Evolutionary conservation across 2,329 filamentous ascomycete species (phyloP).

Genomic region (Mariannaea sp.): DNA sequence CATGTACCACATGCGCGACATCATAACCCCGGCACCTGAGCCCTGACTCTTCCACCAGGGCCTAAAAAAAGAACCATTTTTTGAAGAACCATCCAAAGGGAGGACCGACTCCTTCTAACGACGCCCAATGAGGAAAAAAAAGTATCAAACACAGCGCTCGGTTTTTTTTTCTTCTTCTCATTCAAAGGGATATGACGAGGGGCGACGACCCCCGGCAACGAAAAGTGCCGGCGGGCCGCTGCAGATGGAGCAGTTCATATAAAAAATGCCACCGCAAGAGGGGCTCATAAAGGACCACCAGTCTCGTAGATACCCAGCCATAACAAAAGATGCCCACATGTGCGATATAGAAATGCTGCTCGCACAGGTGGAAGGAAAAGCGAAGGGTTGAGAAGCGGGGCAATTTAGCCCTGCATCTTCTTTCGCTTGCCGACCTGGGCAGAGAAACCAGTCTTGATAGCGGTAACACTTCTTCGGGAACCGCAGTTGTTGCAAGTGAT

Average conservation of each 20-base stretch:
- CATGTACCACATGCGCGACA: slow-evolving; percentile 35
- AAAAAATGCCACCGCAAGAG: slow-evolving; percentile 16
- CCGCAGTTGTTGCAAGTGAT: slow-evolving; percentile 90
- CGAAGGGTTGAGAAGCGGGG: slow-evolving; percentile 9
- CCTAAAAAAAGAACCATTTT: slow-evolving; percentile 28
- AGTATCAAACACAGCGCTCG: slow-evolving; percentile 27
- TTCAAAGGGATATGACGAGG: slow-evolving; percentile 12
- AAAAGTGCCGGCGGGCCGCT: not conserved
- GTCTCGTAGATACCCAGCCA: slow-evolving; percentile 14
- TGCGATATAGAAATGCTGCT: too few species aligned
- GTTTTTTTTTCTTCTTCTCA: slow-evolving; percentile 20
- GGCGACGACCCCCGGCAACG: slow-evolving; percentile 4
- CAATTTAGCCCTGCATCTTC: slow-evolving; percentile 80
- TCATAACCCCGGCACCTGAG: slow-evolving; percentile 33
- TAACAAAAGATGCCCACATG: slow-evolving; percentile 17
- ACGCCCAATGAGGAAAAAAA: slow-evolving; percentile 31
- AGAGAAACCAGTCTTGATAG: slow-evolving; percentile 99
- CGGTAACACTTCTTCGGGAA: slow-evolving; percentile 84
- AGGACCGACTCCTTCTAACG: slow-evolving; percentile 20
- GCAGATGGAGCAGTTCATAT: slow-evolving; percentile 18
- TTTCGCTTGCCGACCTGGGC: slow-evolving; percentile 98
- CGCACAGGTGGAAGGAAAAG: slow-evolving; percentile 11
- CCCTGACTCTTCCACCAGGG: slow-evolving; percentile 19
- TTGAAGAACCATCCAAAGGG: slow-evolving; percentile 28
- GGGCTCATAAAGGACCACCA: not conserved